Conservation (phyloP, 2,329 filamentous ascomycete species). For the Moelleriella libera region DNA sequence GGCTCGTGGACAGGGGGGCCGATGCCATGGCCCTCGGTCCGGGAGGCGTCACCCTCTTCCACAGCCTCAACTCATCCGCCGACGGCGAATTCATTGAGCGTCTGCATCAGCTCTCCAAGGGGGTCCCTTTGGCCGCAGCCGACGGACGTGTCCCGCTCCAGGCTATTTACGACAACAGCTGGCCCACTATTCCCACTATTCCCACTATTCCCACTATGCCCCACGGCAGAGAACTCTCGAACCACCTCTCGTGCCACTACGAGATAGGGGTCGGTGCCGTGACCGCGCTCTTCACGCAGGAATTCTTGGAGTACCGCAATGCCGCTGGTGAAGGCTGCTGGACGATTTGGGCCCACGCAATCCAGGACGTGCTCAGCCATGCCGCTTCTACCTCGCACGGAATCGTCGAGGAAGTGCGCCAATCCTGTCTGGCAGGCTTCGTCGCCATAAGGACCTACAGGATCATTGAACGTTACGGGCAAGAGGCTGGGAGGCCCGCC, state of each 20-base stretch:
- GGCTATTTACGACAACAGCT: conserved; percentile 14
- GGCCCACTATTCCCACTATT: neutral
- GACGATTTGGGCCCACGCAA: conserved; percentile 11
- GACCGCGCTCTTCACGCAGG: conserved; percentile 10
- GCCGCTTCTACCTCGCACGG: neutral
- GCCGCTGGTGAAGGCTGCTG: conserved; percentile 9
- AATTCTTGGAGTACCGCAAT: conserved; percentile 10
- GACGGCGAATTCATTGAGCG: conserved; percentile 8
- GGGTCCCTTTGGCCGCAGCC: conserved; percentile 3
- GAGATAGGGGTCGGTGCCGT: conserved; percentile 6
- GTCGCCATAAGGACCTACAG: neutral
- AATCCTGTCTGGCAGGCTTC: neutral
- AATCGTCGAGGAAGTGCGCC: neutral
- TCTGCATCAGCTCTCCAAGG: conserved; percentile 10
- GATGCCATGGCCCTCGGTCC: conserved; percentile 6
- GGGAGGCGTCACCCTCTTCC: conserved; percentile 8
- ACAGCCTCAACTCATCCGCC: conserved; percentile 13
- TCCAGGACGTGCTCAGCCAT: neutral
- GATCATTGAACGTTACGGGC: neutral
- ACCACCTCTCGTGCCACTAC: conserved; percentile 11
- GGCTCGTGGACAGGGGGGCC: conserved; percentile 8
- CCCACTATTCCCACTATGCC: neutral
- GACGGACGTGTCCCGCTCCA: conserved; percentile 13
- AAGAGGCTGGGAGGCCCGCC: conserved; percentile 1
- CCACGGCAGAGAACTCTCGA: conserved; percentile 2